Evolutionary conservation across 106 monocot genomes (phyloP).

Genomic region (Hemerocallis citrina): DNA sequence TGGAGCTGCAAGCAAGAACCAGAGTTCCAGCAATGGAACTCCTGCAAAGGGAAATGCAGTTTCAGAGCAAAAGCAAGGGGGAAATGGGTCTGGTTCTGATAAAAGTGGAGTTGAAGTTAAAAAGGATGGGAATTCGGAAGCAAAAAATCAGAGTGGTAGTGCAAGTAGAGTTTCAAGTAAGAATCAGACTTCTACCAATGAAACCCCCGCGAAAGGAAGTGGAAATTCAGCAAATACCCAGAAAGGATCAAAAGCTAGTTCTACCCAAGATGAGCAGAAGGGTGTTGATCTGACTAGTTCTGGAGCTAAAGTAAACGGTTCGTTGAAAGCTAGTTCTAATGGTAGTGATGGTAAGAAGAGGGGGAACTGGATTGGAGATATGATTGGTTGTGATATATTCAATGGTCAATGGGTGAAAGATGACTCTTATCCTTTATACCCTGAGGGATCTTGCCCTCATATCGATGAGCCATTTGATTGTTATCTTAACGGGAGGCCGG

Average conservation of each 20-base stretch:
- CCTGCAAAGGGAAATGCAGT: too few relatives aligned
- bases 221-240: not conserved
- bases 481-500: conserved; percentile 53
- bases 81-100: not conserved
- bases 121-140: conserved; percentile 2
- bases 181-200: too few relatives aligned
- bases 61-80: not conserved
- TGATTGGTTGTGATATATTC: conserved; percentile 56
- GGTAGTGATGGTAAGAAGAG: conserved; percentile 1
- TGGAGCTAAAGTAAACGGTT: not conserved
- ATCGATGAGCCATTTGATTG: conserved; percentile 77
- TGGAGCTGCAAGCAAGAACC: not conserved
- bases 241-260: not conserved
- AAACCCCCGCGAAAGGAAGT: not conserved
- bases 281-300: not conserved
- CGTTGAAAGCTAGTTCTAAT: not conserved
- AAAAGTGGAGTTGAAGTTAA: not conserved
- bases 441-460: conserved; percentile 66
- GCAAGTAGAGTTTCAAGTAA: not conserved
- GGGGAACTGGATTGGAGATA: conserved; percentile 27
- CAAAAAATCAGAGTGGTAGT: not conserved
- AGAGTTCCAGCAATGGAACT: too few relatives aligned
- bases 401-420: conserved; percentile 73
- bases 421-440: conserved; percentile 60
- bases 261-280: not conserved